Evolutionary conservation across 2,329 filamentous ascomycete genomes (phyloP), one percentile per base, ranked within the genome.

Genomic region (Pleurostoma richardsiae): DNA sequence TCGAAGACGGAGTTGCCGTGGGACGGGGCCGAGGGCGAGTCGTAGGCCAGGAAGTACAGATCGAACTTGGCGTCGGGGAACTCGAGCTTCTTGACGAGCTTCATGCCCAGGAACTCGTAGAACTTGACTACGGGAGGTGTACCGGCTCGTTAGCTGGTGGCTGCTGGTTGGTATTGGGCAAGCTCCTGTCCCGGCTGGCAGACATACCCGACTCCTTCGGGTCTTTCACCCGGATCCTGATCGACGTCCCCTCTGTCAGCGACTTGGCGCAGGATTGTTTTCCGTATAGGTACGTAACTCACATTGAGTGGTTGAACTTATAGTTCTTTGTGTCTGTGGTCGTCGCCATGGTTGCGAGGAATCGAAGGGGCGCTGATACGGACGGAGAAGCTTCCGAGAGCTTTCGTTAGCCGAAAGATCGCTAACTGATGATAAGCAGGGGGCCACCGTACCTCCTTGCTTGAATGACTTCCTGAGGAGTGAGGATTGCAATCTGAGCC

Each of bases 31-130:
- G 79, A 74, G 7, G 89, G 81, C 30, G 82, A 80, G 63, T 96
- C 86, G 70, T 95, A 97, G 49, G 85, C 90, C 50, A 99, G 77
- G 72, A 97, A 97, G 76, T 97, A 97, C 29, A 96, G 82, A 59
- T 94, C 89, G 67, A 97, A 97, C 63, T 95, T 96, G 67, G 82
- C 82, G 50, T 96, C 90, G 10, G 91, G 87, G 61, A 90, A 88
- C 52, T 86, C 74, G 41, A 94, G 76, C 70, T 91, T 88, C 61
- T 88, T 83, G 66, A 97, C 79, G 52, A 90, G 70, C 62, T 77
- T 90, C 79, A 97, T 83, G 58, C 94, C 94, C 19, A 99, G 80
- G 66, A 90, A 88, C 64, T 96, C 85, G 69, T 97, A 99, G 70
- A 95, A 99, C 56, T 92, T 87, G 68, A 97, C 83, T 80, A 63